Evolutionary conservation across 306 rosid genomes (phyloP).

Genomic region (Neltuma alba): DNA sequence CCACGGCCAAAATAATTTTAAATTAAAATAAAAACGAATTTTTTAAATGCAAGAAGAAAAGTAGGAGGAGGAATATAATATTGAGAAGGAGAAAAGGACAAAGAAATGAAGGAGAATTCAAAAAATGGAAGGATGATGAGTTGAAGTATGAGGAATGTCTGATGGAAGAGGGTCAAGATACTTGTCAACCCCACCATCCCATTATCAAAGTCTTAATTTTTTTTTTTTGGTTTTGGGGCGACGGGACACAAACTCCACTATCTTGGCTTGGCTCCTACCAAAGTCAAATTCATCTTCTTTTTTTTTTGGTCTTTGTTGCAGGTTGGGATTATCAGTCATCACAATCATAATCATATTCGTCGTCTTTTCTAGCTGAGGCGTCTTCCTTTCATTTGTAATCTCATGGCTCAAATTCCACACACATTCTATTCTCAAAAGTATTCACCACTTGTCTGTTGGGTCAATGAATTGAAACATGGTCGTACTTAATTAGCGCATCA

Average conservation of each 20-base stretch:
- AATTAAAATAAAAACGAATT: background rate
- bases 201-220: constrained; percentile 28
- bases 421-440: constrained; percentile 47
- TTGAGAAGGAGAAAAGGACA: constrained; percentile 52
- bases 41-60: too few species aligned
- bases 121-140: constrained; percentile 52
- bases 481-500: constrained; percentile 40
- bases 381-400: too few species aligned
- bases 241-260: constrained; percentile 58
- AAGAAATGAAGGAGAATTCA: constrained; percentile 48
- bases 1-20: background rate
- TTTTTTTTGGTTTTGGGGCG: constrained; percentile 50
- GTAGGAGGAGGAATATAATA: background rate
- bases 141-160: constrained; percentile 67
- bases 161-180: constrained; percentile 83
- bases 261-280: constrained; percentile 1
- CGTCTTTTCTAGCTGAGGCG: constrained; percentile 38
- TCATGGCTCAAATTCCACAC: constrained; percentile 55
- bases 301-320: constrained; percentile 16
- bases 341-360: constrained; percentile 50
- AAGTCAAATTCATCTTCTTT: constrained; percentile 55
- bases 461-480: constrained; percentile 80
- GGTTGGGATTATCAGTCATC: constrained; percentile 25
- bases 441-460: constrained; percentile 45
- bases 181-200: constrained; percentile 90